phyloP scores from a whole-genome alignment of 1,139 yeast genomes.

The Debaryomycetaceae sp. region DNA sequence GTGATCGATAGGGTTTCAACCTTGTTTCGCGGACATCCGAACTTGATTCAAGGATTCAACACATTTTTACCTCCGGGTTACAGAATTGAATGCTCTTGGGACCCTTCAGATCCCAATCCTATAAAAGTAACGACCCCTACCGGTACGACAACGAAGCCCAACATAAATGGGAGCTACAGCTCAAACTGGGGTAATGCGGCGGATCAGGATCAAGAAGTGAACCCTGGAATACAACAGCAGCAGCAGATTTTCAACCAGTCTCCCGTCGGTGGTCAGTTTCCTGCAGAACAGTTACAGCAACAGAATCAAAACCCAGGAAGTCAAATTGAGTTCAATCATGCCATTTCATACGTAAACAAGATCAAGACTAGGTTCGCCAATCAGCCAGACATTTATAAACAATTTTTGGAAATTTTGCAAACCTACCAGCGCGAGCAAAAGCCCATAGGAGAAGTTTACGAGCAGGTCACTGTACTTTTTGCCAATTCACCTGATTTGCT shows the following conservation, averaged over 20 bases:
- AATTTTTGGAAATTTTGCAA: conserved; percentile 88
- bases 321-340: conserved; percentile 95
- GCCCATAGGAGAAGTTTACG: conserved; percentile 91
- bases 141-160: conserved; percentile 76
- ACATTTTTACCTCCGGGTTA: conserved; percentile 97
- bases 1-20: conserved; percentile 93
- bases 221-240: conserved; percentile 12
- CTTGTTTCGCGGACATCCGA: conserved; percentile 88
- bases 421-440: conserved; percentile 95
- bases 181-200: conserved; percentile 25
- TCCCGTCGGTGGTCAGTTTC: conserved; percentile 2
- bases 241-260: conserved; percentile 1
- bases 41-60: conserved; percentile 92
- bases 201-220: conserved; percentile 13
- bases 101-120: conserved; percentile 88
- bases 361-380: conserved; percentile 90
- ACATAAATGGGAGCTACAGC: conserved; percentile 25
- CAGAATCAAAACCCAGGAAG: conserved; percentile 49
- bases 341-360: conserved; percentile 92
- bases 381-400: conserved; percentile 95
- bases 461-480: conserved; percentile 85
- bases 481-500: conserved; percentile 91
- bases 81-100: conserved; percentile 85
- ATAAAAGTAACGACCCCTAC: conserved; percentile 94
- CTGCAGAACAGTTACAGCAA: conserved; percentile 10